Base-by-base conservation (phyloP, 2,329 filamentous ascomycete genomes). In the Exophiala phaeomuriformis region DNA sequence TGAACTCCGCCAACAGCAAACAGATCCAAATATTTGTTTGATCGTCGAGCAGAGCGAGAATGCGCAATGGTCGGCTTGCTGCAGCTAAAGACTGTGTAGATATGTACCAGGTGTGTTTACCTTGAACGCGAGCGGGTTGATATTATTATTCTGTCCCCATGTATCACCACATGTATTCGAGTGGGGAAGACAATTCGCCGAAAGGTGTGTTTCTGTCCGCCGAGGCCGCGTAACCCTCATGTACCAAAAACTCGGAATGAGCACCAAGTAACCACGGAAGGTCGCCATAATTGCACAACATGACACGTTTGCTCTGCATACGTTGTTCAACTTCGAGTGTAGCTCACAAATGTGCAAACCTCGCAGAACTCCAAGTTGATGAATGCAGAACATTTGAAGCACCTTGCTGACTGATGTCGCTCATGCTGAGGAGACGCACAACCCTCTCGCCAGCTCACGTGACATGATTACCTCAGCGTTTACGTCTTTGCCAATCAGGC, bases 391-490 rank as follows among this genome's bases (percentile, higher is more conserved):
- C 19, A 19, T 19, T 19, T 19, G 19, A 19, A 19, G 19, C 19
- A 19, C 19, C 19, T 19, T 19, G 19, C 19, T 19, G 19, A 19
- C 19, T 19, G 19, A 19, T 19, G 19, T 19, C 19, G 19, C 19
- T 19, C 19, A 19, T 19, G 19, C 19, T 19, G 19, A 19, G 19
- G 19, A 19, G 19, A 19, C 19, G 19, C 19, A 19, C 4, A 46
- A 47, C 8, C 32, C 12, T 10, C 4, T 47, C 31, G 37, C 30
- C 31, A 47, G 4, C 28, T 41, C 36, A 45, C 45, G 33, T 46
- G 40, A 53, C 28, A 9, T 50, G 57, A 51, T 59, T 57, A 59
- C 39, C 32, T 59, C 53, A 59, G 57, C 57, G 49, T 49, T 32
- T 29, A 35, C 39, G 37, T 41, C 53, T 57, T 36, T 33, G 45